Percentiles rank a stretch among this genome's conserved stretches.
These are phyloP conservation scores for Elaeagnus macrophylla DNA, from an alignment of 306 rosid species.

Conservation along the genomic window DNA sequence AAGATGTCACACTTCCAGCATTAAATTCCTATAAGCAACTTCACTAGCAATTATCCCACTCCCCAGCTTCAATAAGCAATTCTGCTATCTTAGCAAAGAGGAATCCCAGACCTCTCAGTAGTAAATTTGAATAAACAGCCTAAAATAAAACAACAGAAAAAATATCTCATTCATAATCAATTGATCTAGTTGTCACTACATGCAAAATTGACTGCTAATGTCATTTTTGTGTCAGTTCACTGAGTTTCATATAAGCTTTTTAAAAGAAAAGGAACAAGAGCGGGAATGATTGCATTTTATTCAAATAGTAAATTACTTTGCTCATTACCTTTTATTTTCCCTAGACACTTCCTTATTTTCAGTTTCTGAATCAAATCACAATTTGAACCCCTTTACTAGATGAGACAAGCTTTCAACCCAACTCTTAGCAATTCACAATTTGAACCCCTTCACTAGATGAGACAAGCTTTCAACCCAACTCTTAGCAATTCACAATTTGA, in stretches of 20 bases:
- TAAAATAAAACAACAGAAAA: background rate
- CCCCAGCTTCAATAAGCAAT: conserved; percentile 13
- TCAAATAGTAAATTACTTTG: background rate
- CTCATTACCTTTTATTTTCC: background rate
- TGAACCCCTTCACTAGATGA: too few relatives aligned
- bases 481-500: too few relatives aligned
- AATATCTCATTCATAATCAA: background rate
- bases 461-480: too few relatives aligned
- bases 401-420: too few relatives aligned
- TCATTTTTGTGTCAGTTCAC: background rate
- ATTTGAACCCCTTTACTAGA: too few relatives aligned
- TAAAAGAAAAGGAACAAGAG: background rate
- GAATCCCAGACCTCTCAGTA: conserved; percentile 4
- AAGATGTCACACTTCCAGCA: conserved; percentile 22
- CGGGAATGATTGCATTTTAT: background rate
- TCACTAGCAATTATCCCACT: conserved; percentile 26
- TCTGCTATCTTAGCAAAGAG: conserved; percentile 4
- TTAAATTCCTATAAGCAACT: conserved; percentile 26
- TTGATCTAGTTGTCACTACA: background rate
- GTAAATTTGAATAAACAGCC: conserved; percentile 7
- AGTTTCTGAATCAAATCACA: too few relatives aligned
- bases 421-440: too few relatives aligned
- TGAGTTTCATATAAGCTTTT: background rate
- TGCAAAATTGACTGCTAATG: background rate
- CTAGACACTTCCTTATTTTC: too few relatives aligned